Base-by-base conservation (phyloP, 495 filamentous ascomycete species). In the Staphylotrichum longicolle region DNA sequence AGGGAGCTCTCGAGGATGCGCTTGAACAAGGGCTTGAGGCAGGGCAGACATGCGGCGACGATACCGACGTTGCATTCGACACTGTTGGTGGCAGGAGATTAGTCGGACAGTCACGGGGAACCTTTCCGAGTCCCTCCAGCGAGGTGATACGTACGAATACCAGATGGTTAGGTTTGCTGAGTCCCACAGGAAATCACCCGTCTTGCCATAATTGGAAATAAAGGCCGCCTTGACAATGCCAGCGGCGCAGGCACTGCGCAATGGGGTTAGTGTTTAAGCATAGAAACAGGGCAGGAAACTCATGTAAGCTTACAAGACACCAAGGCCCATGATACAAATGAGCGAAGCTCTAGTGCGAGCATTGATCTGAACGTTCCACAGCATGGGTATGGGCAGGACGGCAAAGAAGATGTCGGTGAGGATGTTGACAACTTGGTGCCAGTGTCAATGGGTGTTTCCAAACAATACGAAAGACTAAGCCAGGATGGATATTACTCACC, bases 171-270 rank as follows among this genome's bases (percentile, higher is more conserved):
- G 14, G 35, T 70, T 60, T 0, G 68, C 57, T n/a, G 68, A 73
- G 40, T 78, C 75, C 71, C 72, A 82, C 14, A 80, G 69, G 60
- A 75, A 78, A 44, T 82, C 79, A 15, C 74, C 72, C 14, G 63
- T 69, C 34, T 66, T 70, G 12, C 74, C 75, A 57, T 76, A 77
- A 55, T 68, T 72, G 11, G 57, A 30, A 8, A 80, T 62, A 42
- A 68, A 75, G 9, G 64, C 65, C 6, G 76, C 62, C 65, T 83
- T 83, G 52, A 80, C 73, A 32, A 78, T 7, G 27, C 4, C 47
- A 7, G 47, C 47, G 4, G 47, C 47, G 27, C 47, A 49, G 27
- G 47, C 47, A 27, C 20, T 27, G 20, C 20, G 20, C 20, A 27
- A 27, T 27, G 20, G 20, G 20, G 20, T 27, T 27, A 27, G 20